phyloP scores from a whole-genome alignment of 2,329 filamentous ascomycete species.

The Hyphodiscus sp. region DNA sequence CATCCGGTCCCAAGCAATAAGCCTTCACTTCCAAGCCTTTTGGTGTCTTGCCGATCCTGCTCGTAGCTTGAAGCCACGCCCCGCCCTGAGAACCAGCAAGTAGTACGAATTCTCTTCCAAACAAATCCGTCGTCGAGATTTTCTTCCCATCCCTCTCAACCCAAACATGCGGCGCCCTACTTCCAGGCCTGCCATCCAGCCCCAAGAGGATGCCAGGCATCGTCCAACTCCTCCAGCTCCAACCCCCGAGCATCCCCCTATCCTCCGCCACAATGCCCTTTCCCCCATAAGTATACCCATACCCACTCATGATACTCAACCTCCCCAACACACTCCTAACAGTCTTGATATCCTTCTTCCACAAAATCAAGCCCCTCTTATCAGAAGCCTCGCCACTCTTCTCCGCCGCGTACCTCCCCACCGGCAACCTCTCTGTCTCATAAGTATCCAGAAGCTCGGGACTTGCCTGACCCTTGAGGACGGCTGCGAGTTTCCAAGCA shows the following conservation, averaged over 20 bases:
- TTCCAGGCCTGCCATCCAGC: conserved; percentile 19
- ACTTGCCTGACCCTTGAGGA: conserved; percentile 23
- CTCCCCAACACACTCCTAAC: no score
- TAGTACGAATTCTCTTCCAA: conserved; percentile 21
- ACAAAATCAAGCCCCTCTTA: conserved; percentile 9
- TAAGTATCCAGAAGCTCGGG: conserved; percentile 33
- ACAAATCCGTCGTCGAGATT: conserved; percentile 30
- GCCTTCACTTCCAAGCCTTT: no score
- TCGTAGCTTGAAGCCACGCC: no score
- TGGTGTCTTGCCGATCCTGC: no score
- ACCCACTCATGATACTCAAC: no score
- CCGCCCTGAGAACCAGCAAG: no score
- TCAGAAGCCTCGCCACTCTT: conserved; percentile 8
- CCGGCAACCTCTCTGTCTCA: conserved; percentile 32
- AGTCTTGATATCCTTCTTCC: neutral
- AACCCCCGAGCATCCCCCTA: no score
- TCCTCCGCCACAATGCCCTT: no score
- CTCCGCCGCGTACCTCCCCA: conserved; percentile 21
- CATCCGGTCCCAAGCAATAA: no score
- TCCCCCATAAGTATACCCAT: no score
- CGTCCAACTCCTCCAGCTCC: no score
- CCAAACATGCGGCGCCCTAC: conserved; percentile 29
- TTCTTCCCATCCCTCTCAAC: conserved; percentile 19
- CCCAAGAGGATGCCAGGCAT: no score
- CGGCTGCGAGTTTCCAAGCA: conserved; percentile 36